phyloP scores from a whole-genome alignment of 2,329 filamentous ascomycete species.

The Phyllosticta citrichinensis region DNA sequence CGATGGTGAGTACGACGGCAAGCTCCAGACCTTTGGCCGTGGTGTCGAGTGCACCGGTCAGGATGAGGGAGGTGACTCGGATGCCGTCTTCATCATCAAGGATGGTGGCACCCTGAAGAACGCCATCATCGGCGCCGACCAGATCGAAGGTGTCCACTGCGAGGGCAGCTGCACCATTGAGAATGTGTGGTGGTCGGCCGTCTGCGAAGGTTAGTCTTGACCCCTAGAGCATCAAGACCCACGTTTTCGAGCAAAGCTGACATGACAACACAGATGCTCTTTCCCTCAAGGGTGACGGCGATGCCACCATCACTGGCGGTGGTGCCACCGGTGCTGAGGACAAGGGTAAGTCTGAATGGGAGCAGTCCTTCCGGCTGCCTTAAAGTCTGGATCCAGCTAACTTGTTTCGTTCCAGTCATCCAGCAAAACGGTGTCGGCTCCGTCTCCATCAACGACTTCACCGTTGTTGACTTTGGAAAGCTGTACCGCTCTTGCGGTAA shows the following conservation, averaged over 20 bases:
- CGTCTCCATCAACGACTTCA: constrained; percentile 28
- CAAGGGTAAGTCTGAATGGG: constrained; percentile 13
- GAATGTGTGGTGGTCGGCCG: constrained; percentile 36
- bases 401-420: constrained; percentile 21
- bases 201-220: constrained; percentile 25
- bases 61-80: constrained; percentile 34
- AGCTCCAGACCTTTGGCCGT: constrained; percentile 10
- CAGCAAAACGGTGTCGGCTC: constrained; percentile 34
- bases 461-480: constrained; percentile 28
- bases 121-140: constrained; percentile 44
- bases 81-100: constrained; percentile 45
- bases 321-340: constrained; percentile 30
- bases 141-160: constrained; percentile 45
- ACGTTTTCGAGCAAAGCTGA: not conserved
- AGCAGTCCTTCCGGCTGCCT: not conserved
- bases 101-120: constrained; percentile 44
- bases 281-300: constrained; percentile 26
- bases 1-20: constrained; percentile 7
- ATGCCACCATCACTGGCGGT: constrained; percentile 30
- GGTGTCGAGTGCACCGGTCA: constrained; percentile 23
- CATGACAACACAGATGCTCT: constrained; percentile 21
- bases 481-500: constrained; percentile 40
- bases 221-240: not conserved
- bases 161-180: constrained; percentile 39
- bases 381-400: not conserved